A percentile compares a stretch with the other conserved stretches of the same genome.
phyloP scores from a whole-genome alignment of 1,284 basidiomycete species.

The Mixia osmundae region DNA sequence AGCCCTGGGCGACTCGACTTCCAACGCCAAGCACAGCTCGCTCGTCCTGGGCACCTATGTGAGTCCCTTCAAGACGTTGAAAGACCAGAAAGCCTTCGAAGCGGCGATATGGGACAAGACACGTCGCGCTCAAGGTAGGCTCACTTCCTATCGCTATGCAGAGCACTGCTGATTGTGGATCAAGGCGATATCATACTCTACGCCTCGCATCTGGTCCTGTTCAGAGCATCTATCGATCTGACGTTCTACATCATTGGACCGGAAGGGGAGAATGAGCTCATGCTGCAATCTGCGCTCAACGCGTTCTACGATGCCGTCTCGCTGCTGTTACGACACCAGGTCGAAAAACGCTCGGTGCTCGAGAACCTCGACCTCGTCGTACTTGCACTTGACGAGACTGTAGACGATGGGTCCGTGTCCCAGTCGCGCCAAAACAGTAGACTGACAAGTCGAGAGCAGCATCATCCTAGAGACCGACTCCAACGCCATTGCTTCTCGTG shows the following conservation, averaged over 20 bases:
- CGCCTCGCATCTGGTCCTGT: constrained; percentile 72
- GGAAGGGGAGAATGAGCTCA: constrained; percentile 78
- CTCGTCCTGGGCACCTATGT: constrained; percentile 14
- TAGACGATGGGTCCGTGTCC: constrained; percentile 73
- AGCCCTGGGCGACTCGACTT: constrained; percentile 8
- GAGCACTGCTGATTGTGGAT: background rate
- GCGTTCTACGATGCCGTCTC: constrained; percentile 70
- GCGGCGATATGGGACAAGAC: constrained; percentile 90
- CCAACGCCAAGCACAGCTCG: constrained; percentile 12
- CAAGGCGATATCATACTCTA: constrained; percentile 85
- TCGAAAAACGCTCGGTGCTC: constrained; percentile 83
- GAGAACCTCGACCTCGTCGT: constrained; percentile 88
- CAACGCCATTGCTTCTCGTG: constrained; percentile 78
- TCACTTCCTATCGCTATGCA: background rate
- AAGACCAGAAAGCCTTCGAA: constrained; percentile 89
- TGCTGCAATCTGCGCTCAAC: constrained; percentile 62
- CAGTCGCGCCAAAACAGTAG: background rate
- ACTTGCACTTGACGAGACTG: constrained; percentile 82
- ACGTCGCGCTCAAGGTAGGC: constrained; percentile 62
- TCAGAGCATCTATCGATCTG: constrained; percentile 82
- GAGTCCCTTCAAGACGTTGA: constrained; percentile 45
- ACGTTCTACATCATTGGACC: constrained; percentile 85
- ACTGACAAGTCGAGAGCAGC: constrained; percentile 26
- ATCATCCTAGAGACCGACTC: constrained; percentile 95
- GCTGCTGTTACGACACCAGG: constrained; percentile 64